A percentile compares a stretch with the other conserved stretches of the same genome.
Conservation (phyloP, 2,329 filamentous ascomycete species). For the Colletotrichum sp. region DNA sequence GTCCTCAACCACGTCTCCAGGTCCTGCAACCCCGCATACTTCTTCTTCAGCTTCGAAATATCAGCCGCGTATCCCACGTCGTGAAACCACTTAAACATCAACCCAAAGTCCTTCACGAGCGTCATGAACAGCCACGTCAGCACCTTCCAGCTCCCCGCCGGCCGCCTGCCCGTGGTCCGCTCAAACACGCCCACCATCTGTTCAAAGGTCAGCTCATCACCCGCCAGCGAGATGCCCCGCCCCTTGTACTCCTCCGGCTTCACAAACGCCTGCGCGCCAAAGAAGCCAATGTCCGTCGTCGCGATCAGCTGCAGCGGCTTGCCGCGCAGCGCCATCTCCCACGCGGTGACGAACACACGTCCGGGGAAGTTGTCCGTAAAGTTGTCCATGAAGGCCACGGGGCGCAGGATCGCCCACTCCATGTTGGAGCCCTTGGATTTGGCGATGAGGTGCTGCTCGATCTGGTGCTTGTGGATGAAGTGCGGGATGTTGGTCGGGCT, state of each 20-base stretch:
- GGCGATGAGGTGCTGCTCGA: slow-evolving; percentile 64
- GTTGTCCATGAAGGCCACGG: slow-evolving; percentile 47
- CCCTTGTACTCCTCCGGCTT: slow-evolving; percentile 34
- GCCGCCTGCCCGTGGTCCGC: slow-evolving; percentile 30
- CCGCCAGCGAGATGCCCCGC: slow-evolving; percentile 40
- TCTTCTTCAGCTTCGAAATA: slow-evolving; percentile 29
- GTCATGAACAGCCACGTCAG: slow-evolving; percentile 29
- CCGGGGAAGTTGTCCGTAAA: slow-evolving; percentile 33
- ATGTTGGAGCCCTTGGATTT: slow-evolving; percentile 34
- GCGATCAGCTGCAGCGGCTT: slow-evolving; percentile 40
- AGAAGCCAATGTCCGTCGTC: slow-evolving; percentile 41
- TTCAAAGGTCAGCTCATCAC: slow-evolving; percentile 41
- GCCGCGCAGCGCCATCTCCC: slow-evolving; percentile 31
- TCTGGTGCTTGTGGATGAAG: slow-evolving; percentile 63
- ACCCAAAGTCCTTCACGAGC: slow-evolving; percentile 35
- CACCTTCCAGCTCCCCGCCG: slow-evolving; percentile 34
- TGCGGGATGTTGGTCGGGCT: slow-evolving; percentile 63
- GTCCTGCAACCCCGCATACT: slow-evolving; percentile 30
- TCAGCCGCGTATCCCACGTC: slow-evolving; percentile 40
- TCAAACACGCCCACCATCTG: slow-evolving; percentile 36
- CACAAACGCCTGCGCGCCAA: slow-evolving; percentile 40
- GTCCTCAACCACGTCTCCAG: slow-evolving; percentile 50
- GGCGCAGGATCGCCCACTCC: slow-evolving; percentile 41
- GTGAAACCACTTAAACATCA: slow-evolving; percentile 43
- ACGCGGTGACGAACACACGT: slow-evolving; percentile 36